Evolutionary conservation across 2,329 filamentous ascomycete species (phyloP).

Genomic region (Colletotrichum cuscutae): DNA sequence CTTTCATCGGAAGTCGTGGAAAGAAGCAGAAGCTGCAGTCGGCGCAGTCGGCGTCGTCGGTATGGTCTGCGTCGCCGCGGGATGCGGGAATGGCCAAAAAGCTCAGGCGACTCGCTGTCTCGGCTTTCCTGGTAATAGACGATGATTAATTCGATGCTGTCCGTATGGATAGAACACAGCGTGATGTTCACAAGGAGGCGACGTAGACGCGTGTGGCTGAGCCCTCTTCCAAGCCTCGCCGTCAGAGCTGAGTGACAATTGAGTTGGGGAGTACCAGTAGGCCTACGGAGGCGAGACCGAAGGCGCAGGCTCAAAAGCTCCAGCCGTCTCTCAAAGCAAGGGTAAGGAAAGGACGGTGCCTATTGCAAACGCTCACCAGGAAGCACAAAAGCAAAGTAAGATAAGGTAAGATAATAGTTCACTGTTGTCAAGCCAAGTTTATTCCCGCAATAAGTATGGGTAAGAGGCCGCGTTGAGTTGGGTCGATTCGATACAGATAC

Average conservation of each 20-base stretch:
- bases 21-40: conserved; percentile 2
- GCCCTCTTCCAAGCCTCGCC: conserved; percentile 29
- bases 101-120: background rate
- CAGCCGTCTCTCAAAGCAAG: background rate
- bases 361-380: background rate
- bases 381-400: background rate
- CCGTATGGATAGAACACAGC: background rate
- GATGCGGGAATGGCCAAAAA: background rate
- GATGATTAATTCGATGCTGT: background rate
- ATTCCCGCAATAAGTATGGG: too few species aligned
- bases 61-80: background rate
- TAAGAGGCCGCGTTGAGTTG: too few species aligned
- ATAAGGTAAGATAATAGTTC: background rate
- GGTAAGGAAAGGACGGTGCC: background rate
- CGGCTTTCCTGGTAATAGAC: background rate
- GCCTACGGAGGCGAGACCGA: background rate
- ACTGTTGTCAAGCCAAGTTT: background rate
- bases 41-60: background rate
- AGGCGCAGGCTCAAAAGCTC: background rate
- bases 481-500: background rate
- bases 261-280: background rate
- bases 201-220: conserved; percentile 33
- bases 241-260: conserved; percentile 11
- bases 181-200: background rate
- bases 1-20: conserved; percentile 5